Conservation (phyloP, 1,284 basidiomycete genomes). For the Ganoderma meredithae region DNA sequence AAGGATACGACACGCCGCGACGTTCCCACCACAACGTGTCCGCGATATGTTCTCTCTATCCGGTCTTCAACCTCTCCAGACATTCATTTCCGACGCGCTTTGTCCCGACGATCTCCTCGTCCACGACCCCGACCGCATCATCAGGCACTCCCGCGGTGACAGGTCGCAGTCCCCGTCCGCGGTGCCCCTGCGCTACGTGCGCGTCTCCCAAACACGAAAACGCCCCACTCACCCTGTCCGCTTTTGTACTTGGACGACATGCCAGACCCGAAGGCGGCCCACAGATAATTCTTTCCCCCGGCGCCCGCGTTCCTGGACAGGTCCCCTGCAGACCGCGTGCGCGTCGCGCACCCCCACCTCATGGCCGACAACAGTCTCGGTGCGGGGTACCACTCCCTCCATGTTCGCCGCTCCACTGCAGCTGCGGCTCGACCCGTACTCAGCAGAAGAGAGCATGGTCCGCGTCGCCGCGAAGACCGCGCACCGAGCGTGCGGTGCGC, state of each 20-base stretch:
- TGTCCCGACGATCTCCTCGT: slow-evolving; percentile 44
- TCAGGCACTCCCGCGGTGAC: background rate
- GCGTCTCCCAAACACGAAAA: slow-evolving; percentile 31
- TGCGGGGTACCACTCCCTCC: slow-evolving; percentile 42
- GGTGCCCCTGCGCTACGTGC: slow-evolving; percentile 24
- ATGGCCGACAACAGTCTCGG: slow-evolving; percentile 39
- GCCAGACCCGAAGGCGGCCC: background rate
- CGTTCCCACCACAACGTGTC: background rate
- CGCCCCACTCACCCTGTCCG: background rate
- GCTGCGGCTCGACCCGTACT: slow-evolving; percentile 39
- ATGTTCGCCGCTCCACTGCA: slow-evolving; percentile 41
- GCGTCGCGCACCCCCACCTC: slow-evolving; percentile 37
- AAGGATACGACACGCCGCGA: background rate
- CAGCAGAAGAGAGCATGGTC: slow-evolving; percentile 34
- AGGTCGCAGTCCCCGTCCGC: background rate
- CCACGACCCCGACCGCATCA: slow-evolving; percentile 33
- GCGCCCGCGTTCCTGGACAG: background rate
- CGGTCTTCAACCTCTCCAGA: slow-evolving; percentile 35
- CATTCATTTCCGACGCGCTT: slow-evolving; percentile 36
- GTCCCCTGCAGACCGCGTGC: background rate
- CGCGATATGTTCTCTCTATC: slow-evolving; percentile 13
- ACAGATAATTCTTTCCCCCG: background rate
- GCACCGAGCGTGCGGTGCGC: slow-evolving; percentile 22
- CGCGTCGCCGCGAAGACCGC: slow-evolving; percentile 45
- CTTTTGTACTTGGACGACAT: no score